Evolutionary conservation across 108 stramenopile genomes (phyloP).

Genomic region (Skeletonema marinoi): DNA sequence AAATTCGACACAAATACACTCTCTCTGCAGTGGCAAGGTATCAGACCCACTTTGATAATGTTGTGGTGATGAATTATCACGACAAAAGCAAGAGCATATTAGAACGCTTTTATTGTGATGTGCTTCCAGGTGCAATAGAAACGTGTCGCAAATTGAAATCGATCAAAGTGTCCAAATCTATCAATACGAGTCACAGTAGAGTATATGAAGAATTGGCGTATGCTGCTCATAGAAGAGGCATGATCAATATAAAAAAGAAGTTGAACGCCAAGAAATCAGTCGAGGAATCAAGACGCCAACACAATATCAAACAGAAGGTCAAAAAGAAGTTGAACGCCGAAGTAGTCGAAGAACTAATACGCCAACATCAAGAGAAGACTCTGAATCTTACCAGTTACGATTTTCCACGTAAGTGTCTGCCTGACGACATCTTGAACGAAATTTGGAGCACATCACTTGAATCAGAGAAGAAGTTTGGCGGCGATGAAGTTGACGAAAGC

Average conservation of each 20-base stretch:
- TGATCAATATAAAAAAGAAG: neutral
- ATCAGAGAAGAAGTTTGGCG: neutral
- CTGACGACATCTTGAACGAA: neutral
- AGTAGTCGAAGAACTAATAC: neutral
- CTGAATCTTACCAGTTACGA: neutral
- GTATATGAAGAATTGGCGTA: neutral
- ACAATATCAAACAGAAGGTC: too few relatives aligned
- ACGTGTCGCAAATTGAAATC: neutral
- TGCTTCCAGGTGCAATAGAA: neutral
- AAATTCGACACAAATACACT: neutral
- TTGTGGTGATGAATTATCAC: neutral
- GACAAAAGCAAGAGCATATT: neutral
- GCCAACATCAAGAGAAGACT: neutral
- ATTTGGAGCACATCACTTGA: neutral
- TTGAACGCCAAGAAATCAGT: too few relatives aligned
- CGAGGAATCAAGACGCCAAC: too few relatives aligned
- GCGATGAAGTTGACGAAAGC: neutral
- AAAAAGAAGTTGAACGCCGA: neutral
- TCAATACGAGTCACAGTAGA: neutral
- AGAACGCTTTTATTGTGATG: neutral
- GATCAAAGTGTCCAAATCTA: neutral
- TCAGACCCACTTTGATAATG: neutral
- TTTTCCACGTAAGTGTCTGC: neutral
- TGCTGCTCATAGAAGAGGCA: neutral
- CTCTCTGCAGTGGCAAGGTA: neutral